Conservation (phyloP, 2,329 filamentous ascomycete species). For the Podosphaera fusca region DNA sequence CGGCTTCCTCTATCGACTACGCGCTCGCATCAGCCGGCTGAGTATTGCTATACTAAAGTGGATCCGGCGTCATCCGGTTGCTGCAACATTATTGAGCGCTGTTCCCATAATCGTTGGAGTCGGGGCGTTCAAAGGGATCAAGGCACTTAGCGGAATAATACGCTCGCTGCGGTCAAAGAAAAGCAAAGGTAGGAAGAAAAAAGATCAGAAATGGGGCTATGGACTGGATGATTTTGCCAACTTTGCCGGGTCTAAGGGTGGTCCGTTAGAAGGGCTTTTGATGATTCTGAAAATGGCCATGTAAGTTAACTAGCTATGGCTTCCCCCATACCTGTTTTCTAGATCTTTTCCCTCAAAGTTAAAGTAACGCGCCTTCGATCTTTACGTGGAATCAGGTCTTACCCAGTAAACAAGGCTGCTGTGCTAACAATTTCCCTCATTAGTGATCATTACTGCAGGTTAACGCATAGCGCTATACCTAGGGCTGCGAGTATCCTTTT, state of each 20-base stretch:
- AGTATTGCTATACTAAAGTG: constrained; percentile 6
- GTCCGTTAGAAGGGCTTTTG: constrained; percentile 12
- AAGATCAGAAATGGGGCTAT: constrained; percentile 5
- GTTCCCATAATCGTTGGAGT: constrained; percentile 9
- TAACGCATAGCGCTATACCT: constrained; percentile 10
- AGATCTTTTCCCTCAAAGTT: background rate
- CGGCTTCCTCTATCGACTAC: constrained; percentile 8
- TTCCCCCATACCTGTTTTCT: background rate
- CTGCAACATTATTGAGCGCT: constrained; percentile 8
- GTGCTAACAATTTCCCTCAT: constrained; percentile 1
- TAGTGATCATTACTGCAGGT: constrained; percentile 14
- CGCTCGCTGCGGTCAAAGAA: constrained; percentile 1
- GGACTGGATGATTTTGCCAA: constrained; percentile 11
- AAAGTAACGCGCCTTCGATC: background rate
- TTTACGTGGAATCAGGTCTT: background rate
- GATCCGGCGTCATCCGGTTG: constrained; percentile 10
- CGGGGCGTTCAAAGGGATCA: constrained; percentile 3
- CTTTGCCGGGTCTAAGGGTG: constrained; percentile 10
- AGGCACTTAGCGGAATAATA: background rate
- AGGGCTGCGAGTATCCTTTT: constrained; percentile 10
- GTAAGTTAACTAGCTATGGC: constrained; percentile 7
- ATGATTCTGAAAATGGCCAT: constrained; percentile 13
- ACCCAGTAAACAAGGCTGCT: background rate
- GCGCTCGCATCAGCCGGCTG: constrained; percentile 7
- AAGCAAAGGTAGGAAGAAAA: constrained; percentile 1